A percentile compares a stretch with the other conserved stretches of the same genome.
These are phyloP conservation scores for Trichosporon asahii DNA, from an alignment of 1,284 basidiomycete genomes.

Conservation along the genomic window DNA sequence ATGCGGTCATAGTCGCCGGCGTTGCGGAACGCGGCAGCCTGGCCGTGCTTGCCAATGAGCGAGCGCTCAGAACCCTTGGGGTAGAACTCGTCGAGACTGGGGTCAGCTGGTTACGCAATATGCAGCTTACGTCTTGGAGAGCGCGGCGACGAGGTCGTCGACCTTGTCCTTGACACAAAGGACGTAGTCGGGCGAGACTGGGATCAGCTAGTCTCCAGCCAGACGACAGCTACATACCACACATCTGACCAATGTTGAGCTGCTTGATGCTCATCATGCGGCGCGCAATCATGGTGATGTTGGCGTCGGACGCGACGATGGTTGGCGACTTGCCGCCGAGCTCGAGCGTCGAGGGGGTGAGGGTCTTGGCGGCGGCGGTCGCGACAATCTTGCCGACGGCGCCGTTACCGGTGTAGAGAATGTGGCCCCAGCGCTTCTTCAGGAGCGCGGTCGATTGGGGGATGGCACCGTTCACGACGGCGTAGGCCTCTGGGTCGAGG, in stretches of 20 bases:
- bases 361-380: conserved; percentile 74
- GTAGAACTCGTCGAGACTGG: conserved; percentile 41
- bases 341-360: conserved; percentile 77
- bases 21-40: conserved; percentile 58
- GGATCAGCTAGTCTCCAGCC: not conserved
- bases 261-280: conserved; percentile 72
- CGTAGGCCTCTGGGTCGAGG: conserved; percentile 67
- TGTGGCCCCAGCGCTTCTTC: conserved; percentile 80
- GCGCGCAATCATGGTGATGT: conserved; percentile 50
- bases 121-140: conserved; percentile 58
- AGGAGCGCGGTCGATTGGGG: conserved; percentile 73
- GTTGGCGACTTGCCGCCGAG: conserved; percentile 81
- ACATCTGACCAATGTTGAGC: conserved; percentile 66
- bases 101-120: conserved; percentile 26
- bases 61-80: conserved; percentile 51
- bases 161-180: conserved; percentile 65
- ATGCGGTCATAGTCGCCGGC: conserved; percentile 62
- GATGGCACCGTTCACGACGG: conserved; percentile 72
- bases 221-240: conserved; percentile 33
- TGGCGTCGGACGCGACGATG: conserved; percentile 65
- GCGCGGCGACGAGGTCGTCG: conserved; percentile 61
- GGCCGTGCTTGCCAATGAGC: conserved; percentile 52
- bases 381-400: conserved; percentile 74
- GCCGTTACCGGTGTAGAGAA: conserved; percentile 65
- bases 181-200: conserved; percentile 68